phyloP scores from a whole-genome alignment of 805 yeast genomes.

The Barnettozyma salicaria region DNA sequence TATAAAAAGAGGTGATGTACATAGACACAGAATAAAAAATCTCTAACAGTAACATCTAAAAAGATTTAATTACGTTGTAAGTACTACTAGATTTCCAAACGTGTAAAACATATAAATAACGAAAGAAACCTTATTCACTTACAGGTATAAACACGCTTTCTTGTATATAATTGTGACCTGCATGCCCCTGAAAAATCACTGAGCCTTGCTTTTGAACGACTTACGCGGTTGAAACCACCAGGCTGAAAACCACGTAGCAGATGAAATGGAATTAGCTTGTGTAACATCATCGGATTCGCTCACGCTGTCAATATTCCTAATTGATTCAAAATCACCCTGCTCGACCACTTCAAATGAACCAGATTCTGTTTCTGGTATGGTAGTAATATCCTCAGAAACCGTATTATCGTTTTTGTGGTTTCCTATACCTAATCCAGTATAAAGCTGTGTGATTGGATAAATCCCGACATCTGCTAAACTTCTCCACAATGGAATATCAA shows the following conservation, averaged over 20 bases:
- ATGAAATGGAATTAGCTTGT: no score
- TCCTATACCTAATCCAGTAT: slow-evolving; percentile 2
- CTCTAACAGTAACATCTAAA: neutral
- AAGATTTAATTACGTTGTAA: no score
- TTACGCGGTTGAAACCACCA: slow-evolving; percentile 4
- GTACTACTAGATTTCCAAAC: no score
- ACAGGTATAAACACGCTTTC: no score
- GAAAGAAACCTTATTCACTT: no score
- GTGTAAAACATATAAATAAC: no score
- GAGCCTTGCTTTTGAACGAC: no score
- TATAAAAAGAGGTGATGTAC: slow-evolving; percentile 4
- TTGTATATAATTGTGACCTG: no score
- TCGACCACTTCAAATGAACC: slow-evolving; percentile 44
- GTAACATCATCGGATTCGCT: no score
- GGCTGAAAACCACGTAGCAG: neutral
- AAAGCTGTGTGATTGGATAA: no score
- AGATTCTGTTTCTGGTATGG: neutral
- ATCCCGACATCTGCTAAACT: slow-evolving; percentile 6
- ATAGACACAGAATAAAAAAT: neutral
- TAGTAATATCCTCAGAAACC: neutral
- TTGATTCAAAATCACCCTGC: slow-evolving; percentile 21
- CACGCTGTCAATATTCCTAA: slow-evolving; percentile 1
- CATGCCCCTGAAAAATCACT: no score
- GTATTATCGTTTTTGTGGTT: neutral
- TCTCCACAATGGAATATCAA: slow-evolving; percentile 2